phyloP scores from a whole-genome alignment of 192 early-diverging fungal genomes.

The Powellomyces hirtus region DNA sequence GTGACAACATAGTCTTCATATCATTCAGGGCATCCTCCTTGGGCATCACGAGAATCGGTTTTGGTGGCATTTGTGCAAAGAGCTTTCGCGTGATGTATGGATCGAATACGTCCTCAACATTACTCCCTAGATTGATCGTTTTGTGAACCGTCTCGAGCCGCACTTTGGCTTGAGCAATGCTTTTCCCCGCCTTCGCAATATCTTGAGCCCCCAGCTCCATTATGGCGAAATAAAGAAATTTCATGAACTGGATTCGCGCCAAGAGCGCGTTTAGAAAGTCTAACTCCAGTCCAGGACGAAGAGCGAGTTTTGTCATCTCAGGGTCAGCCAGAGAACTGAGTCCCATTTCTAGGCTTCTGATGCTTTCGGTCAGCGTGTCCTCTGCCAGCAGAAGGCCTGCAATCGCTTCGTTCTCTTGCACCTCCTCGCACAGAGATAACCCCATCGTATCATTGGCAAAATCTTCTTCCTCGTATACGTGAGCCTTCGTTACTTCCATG shows the following conservation, averaged over 20 bases:
- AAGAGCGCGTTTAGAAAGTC: constrained; percentile 15
- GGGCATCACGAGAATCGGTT: constrained; percentile 51
- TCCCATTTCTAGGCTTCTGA: not conserved
- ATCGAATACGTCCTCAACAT: constrained; percentile 48
- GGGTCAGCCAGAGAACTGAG: not conserved
- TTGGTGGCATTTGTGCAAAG: constrained; percentile 60
- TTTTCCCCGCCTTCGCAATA: not conserved
- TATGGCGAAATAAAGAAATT: not conserved
- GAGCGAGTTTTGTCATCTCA: not conserved
- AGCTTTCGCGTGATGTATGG: constrained; percentile 61
- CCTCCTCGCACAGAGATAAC: constrained; percentile 15
- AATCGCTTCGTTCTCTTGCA: constrained; percentile 5
- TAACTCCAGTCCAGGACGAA: not conserved
- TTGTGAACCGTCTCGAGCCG: not conserved
- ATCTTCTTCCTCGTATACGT: constrained; percentile 27
- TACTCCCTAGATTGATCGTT: not conserved
- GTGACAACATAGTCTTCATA: constrained; percentile 3
- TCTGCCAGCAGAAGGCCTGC: not conserved
- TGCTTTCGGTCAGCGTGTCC: not conserved
- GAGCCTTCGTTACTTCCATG: not conserved
- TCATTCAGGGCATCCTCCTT: constrained; percentile 35
- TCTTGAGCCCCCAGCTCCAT: not conserved
- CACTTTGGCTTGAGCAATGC: not conserved
- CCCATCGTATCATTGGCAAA: constrained; percentile 20
- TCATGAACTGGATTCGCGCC: not conserved